Evolutionary conservation across 1,284 basidiomycete genomes (phyloP).

Genomic region (Vanrija sp.): DNA sequence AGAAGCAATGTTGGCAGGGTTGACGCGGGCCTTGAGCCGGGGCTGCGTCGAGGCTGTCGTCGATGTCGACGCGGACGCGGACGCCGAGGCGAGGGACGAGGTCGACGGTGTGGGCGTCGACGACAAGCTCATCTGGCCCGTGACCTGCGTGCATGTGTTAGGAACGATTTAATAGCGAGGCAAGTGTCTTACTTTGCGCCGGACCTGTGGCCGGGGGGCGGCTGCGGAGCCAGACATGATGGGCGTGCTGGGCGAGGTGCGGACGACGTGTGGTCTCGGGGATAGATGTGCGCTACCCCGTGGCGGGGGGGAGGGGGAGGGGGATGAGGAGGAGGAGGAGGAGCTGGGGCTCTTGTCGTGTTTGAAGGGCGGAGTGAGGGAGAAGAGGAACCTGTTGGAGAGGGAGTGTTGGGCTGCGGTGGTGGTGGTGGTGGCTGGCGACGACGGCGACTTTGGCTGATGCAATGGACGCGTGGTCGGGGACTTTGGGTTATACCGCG

Average conservation of each 20-base stretch:
- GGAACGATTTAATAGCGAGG: background rate
- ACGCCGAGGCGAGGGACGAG: slow-evolving; percentile 19
- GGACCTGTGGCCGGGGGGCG: slow-evolving; percentile 1
- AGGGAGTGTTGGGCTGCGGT: no score
- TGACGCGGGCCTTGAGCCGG: slow-evolving; percentile 22
- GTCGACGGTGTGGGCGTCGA: slow-evolving; percentile 9
- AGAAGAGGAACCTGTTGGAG: no score
- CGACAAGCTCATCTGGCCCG: background rate
- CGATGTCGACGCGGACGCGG: slow-evolving; percentile 13
- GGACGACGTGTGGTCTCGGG: background rate
- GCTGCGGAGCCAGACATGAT: background rate
- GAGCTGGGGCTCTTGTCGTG: background rate
- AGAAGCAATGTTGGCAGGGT: slow-evolving; percentile 13
- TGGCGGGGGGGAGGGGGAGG: background rate
- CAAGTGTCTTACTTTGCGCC: background rate
- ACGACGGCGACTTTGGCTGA: no score
- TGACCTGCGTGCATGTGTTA: background rate
- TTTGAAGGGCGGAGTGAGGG: background rate
- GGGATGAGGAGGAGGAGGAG: background rate
- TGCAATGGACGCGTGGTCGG: no score
- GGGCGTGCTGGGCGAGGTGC: background rate
- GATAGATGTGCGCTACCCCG: background rate
- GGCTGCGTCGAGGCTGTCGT: slow-evolving; percentile 2
- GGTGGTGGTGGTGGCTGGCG: no score
- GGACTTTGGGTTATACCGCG: no score